Percentiles rank a stretch among this genome's conserved stretches.
Conservation (phyloP, 371 early-diverging fungal species). For the Haplosporangium sp. region DNA sequence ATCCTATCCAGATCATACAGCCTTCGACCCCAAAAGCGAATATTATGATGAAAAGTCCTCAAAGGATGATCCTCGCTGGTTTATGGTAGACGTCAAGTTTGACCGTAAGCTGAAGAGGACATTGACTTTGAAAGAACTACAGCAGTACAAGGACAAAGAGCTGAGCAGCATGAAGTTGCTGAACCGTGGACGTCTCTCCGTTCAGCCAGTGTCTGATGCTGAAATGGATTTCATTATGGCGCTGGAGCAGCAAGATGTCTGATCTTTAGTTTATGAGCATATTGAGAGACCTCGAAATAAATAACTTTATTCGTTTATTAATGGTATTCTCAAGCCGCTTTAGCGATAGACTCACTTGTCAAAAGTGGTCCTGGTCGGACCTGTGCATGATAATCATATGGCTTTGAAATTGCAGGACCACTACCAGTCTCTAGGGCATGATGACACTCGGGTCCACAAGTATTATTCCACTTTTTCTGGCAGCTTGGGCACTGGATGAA, state of each 20-base stretch:
- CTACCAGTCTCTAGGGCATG: constrained; percentile 53
- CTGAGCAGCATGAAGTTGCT: constrained; percentile 71
- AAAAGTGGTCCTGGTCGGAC: constrained; percentile 54
- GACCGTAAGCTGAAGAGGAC: constrained; percentile 65
- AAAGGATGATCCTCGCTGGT: constrained; percentile 73
- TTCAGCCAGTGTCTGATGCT: constrained; percentile 68
- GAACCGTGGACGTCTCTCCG: constrained; percentile 73
- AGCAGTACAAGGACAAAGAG: constrained; percentile 57
- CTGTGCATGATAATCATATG: constrained; percentile 66
- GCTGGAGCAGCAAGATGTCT: constrained; percentile 33
- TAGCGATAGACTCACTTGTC: neutral
- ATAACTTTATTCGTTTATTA: neutral
- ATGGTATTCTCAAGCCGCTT: constrained; percentile 18
- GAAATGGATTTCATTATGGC: constrained; percentile 70
- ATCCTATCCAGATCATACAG: constrained; percentile 74
- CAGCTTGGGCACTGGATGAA: constrained; percentile 79
- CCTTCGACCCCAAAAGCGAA: constrained; percentile 71
- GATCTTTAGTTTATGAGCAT: neutral
- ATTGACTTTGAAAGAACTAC: constrained; percentile 70
- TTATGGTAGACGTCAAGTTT: constrained; percentile 79
- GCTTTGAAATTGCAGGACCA: constrained; percentile 36
- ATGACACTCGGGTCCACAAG: constrained; percentile 73
- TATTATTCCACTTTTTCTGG: constrained; percentile 64
- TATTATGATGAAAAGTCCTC: constrained; percentile 75
- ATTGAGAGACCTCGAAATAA: neutral